phyloP scores from a whole-genome alignment of 2,329 filamentous ascomycete species.

The Fusarium palustre region DNA sequence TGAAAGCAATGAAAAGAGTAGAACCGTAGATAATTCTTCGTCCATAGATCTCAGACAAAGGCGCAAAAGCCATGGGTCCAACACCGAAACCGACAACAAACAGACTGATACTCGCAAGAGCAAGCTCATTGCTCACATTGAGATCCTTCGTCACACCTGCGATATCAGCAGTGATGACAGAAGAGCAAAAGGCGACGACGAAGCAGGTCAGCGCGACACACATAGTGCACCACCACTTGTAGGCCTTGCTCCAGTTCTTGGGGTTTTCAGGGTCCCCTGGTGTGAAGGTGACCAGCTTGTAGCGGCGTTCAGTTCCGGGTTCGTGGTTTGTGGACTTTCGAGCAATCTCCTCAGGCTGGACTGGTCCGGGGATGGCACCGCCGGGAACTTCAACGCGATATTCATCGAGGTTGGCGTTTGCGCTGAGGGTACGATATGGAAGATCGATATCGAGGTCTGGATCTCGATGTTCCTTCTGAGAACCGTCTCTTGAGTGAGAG shows the following conservation, averaged over 20 bases:
- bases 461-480: conserved; percentile 53
- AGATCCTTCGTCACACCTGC: conserved; percentile 73
- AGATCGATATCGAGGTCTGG: conserved; percentile 65
- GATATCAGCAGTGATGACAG: conserved; percentile 83
- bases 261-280: conserved; percentile 80
- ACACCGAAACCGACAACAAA: conserved; percentile 87
- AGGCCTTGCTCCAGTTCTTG: conserved; percentile 84
- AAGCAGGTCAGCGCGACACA: conserved; percentile 82
- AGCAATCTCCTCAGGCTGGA: conserved; percentile 44
- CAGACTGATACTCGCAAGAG: conserved; percentile 76
- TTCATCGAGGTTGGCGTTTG: conserved; percentile 72
- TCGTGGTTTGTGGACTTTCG: conserved; percentile 30
- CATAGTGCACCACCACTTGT: conserved; percentile 89
- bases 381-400: conserved; percentile 71
- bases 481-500: conserved; percentile 21
- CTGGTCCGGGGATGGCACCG: conserved; percentile 69
- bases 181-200: conserved; percentile 76
- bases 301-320: conserved; percentile 47
- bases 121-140: conserved; percentile 76
- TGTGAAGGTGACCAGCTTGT: conserved; percentile 72
- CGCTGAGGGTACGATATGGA: conserved; percentile 72
- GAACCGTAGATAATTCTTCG: conserved; percentile 76
- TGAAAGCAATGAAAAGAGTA: conserved; percentile 75
- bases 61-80: conserved; percentile 83
- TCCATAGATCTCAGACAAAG: conserved; percentile 80